Evolutionary conservation across 1,139 yeast species (phyloP).

Genomic region (Suhomyces yuchorum): DNA sequence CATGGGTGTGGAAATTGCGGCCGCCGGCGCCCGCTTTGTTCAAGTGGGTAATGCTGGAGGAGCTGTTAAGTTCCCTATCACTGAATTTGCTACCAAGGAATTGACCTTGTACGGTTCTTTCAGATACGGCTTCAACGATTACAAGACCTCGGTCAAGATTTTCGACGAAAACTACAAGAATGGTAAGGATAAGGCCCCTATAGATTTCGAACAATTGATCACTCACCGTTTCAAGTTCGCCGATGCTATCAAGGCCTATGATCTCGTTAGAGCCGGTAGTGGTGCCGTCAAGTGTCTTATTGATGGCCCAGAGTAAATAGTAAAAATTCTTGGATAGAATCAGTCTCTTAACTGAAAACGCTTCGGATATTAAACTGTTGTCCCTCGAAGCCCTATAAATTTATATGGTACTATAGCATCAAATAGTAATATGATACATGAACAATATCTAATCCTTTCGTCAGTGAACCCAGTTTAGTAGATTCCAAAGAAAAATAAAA

Average conservation of each 20-base stretch:
- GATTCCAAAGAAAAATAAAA: no score
- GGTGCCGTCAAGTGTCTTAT: conserved; percentile 50
- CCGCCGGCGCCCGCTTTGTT: conserved; percentile 66
- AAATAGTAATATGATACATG: not conserved
- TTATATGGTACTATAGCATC: not conserved
- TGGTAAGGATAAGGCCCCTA: conserved; percentile 51
- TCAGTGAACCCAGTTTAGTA: no score
- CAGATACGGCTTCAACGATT: conserved; percentile 81
- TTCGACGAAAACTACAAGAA: conserved; percentile 60
- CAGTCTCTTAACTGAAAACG: not conserved
- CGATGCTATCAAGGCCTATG: conserved; percentile 82
- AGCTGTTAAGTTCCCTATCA: conserved; percentile 70
- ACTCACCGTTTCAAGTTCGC: conserved; percentile 76
- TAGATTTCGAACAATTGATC: conserved; percentile 58
- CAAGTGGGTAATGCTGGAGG: conserved; percentile 80
- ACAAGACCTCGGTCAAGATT: conserved; percentile 70
- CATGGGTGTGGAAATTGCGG: conserved; percentile 59
- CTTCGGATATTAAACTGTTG: not conserved
- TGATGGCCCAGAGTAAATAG: conserved; percentile 43
- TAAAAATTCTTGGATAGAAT: not conserved
- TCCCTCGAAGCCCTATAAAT: no score
- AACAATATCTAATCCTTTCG: not conserved
- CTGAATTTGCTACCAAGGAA: conserved; percentile 70
- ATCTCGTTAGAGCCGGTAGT: conserved; percentile 54
- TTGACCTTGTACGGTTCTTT: conserved; percentile 72